These are phyloP conservation scores for Neurospora intermedia DNA, from an alignment of 495 filamentous ascomycete genomes.

Conservation along the genomic window DNA sequence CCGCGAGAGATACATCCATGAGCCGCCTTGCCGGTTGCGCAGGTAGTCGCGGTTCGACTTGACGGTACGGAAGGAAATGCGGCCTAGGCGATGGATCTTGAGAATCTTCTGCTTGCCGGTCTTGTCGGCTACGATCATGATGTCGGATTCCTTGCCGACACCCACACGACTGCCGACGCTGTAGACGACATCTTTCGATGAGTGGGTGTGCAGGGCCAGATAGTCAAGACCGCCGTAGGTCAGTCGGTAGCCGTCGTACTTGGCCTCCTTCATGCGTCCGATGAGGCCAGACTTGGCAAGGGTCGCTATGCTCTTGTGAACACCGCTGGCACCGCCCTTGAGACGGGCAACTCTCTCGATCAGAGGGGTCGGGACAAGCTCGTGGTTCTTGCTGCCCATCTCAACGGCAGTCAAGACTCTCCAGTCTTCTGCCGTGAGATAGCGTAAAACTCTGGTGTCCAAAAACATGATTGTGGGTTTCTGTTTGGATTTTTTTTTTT, in stretches of 20 bases:
- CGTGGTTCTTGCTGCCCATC: conserved; percentile 89
- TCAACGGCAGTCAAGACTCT: conserved; percentile 88
- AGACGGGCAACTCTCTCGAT: conserved; percentile 77
- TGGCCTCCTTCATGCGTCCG: conserved; percentile 85
- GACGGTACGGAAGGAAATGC: conserved; percentile 93
- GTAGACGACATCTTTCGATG: conserved; percentile 67
- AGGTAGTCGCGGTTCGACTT: conserved; percentile 95
- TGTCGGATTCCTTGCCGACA: conserved; percentile 95
- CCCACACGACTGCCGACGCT: conserved; percentile 91
- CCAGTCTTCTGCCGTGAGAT: conserved; percentile 90
- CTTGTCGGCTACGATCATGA: conserved; percentile 76
- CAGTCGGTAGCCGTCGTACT: conserved; percentile 95
- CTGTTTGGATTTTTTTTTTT: too few relatives aligned
- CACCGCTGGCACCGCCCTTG: conserved; percentile 62
- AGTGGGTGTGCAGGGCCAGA: conserved; percentile 80
- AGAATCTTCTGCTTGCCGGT: conserved; percentile 57
- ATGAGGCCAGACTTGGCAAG: conserved; percentile 91
- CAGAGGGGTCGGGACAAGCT: conserved; percentile 83
- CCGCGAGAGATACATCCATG: conserved; percentile 95
- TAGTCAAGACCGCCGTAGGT: conserved; percentile 97
- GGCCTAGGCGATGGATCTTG: conserved; percentile 86
- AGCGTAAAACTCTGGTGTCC: conserved; percentile 81
- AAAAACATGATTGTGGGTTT: conserved; percentile 37
- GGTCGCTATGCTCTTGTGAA: conserved; percentile 78
- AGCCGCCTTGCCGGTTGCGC: conserved; percentile 58